These are phyloP conservation scores for Dichotomopilus funicola DNA, from an alignment of 2,329 filamentous ascomycete species.

Conservation along the genomic window DNA sequence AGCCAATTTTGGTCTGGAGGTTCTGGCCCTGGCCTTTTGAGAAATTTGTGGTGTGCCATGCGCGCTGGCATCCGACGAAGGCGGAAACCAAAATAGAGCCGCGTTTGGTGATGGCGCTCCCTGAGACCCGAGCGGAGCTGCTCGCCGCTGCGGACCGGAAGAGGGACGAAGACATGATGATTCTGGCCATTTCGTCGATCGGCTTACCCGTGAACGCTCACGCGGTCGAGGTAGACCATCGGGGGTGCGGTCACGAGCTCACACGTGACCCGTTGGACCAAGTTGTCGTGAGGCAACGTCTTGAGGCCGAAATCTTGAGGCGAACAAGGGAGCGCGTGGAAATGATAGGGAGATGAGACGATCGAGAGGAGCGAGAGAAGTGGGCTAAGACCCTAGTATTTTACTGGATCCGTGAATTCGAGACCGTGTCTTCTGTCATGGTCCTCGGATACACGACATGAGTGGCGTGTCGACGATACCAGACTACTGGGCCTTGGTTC, in stretches of 20 bases:
- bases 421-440: constrained; percentile 4
- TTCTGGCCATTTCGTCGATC: too few relatives aligned
- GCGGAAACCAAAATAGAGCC: constrained; percentile 9
- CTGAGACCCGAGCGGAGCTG: constrained; percentile 14
- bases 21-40: too few relatives aligned
- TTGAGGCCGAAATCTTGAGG: not conserved
- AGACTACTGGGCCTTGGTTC: constrained; percentile 7
- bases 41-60: constrained; percentile 34
- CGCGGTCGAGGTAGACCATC: constrained; percentile 19
- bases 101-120: constrained; percentile 6
- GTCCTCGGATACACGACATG: constrained; percentile 11
- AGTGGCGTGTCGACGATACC: constrained; percentile 6
- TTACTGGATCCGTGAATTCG: too few relatives aligned
- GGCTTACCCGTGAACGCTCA: constrained; percentile 12
- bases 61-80: constrained; percentile 24
- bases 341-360: not conserved
- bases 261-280: not conserved
- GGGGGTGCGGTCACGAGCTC: constrained; percentile 17
- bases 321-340: not conserved
- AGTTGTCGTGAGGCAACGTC: not conserved
- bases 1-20: too few relatives aligned
- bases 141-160: constrained; percentile 21
- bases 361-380: constrained; percentile 1
- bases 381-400: too few relatives aligned
- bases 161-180: constrained; percentile 18